Percentiles rank a stretch among this genome's conserved stretches.
These are phyloP conservation scores for Ophiostoma montium DNA, from an alignment of 2,329 filamentous ascomycete species.

Conservation along the genomic window DNA sequence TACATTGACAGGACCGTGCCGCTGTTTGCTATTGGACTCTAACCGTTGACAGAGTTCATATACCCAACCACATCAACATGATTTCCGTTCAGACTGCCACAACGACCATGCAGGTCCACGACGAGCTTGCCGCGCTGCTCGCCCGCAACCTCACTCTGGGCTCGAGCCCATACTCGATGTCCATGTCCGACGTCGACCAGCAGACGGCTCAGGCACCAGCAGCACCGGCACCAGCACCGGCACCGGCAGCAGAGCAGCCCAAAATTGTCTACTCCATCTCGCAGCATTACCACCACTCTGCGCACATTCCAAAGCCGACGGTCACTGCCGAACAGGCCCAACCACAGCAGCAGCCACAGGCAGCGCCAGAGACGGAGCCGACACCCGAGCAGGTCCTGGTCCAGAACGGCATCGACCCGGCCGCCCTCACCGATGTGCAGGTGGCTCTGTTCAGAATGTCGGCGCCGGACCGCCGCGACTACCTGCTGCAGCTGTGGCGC, in stretches of 20 bases:
- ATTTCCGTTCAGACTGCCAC: conserved; percentile 11
- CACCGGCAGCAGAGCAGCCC: conserved; percentile 15
- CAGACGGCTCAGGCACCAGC: background rate
- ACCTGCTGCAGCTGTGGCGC: conserved; percentile 73
- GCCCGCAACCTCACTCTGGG: conserved; percentile 58
- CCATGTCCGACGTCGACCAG: conserved; percentile 14
- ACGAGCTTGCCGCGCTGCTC: conserved; percentile 73
- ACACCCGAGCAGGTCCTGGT: conserved; percentile 44
- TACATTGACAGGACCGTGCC: background rate
- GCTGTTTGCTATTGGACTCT: background rate
- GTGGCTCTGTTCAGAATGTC: conserved; percentile 66
- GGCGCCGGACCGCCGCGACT: conserved; percentile 54
- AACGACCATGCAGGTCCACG: conserved; percentile 47
- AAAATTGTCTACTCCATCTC: conserved; percentile 59
- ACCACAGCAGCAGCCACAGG: conserved; percentile 18
- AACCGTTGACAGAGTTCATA: background rate
- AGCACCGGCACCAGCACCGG: background rate
- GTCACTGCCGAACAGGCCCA: conserved; percentile 21
- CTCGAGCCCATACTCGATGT: conserved; percentile 26
- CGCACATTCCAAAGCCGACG: conserved; percentile 42
- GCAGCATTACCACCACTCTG: conserved; percentile 72
- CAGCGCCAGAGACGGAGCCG: conserved; percentile 29
- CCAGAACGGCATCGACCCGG: conserved; percentile 55
- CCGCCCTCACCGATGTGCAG: conserved; percentile 57
- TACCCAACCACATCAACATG: conserved; percentile 1